phyloP scores from a whole-genome alignment of 2,329 filamentous ascomycete genomes.

The Akanthomyces dipterigenus region DNA sequence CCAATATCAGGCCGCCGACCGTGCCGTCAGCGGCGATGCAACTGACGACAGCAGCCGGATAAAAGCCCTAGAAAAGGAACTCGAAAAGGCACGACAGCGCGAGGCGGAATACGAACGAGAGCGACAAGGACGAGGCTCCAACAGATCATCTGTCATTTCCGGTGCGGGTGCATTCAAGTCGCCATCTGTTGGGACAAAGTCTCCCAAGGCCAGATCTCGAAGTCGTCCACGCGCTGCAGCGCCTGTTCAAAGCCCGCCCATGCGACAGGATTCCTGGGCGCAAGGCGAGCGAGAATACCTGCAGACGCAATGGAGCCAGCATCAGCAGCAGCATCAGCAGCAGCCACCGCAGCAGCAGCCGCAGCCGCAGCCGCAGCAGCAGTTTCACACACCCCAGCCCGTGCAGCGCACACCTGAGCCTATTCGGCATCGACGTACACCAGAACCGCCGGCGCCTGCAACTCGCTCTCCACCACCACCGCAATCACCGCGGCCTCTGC shows the following conservation, averaged over 20 bases:
- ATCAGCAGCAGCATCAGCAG: conserved; percentile 28
- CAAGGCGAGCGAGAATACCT: conserved; percentile 58
- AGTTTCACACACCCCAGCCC: conserved; percentile 21
- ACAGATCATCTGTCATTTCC: not conserved
- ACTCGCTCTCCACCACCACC: conserved; percentile 16
- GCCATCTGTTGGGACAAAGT: conserved; percentile 1
- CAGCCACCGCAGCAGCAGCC: too few species aligned
- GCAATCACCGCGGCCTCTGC: conserved; percentile 36
- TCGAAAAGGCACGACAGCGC: conserved; percentile 55
- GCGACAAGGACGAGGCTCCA: conserved; percentile 41
- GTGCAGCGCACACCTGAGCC: conserved; percentile 16
- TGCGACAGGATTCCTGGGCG: conserved; percentile 58
- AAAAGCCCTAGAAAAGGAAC: conserved; percentile 69
- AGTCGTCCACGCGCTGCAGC: conserved; percentile 28
- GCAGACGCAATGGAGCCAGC: conserved; percentile 44
- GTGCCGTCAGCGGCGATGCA: conserved; percentile 36
- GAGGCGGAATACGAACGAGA: conserved; percentile 56
- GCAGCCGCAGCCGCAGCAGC: conserved; percentile 25
- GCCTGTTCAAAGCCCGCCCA: conserved; percentile 32
- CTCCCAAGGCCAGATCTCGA: conserved; percentile 31
- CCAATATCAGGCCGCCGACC: conserved; percentile 74
- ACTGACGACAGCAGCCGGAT: conserved; percentile 57
- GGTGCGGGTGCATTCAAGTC: not conserved
- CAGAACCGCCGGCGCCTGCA: conserved; percentile 11
- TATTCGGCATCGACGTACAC: conserved; percentile 10